Evolutionary conservation across 2,329 filamentous ascomycete genomes (phyloP).

Genomic region (Colletotrichum eremochloae): DNA sequence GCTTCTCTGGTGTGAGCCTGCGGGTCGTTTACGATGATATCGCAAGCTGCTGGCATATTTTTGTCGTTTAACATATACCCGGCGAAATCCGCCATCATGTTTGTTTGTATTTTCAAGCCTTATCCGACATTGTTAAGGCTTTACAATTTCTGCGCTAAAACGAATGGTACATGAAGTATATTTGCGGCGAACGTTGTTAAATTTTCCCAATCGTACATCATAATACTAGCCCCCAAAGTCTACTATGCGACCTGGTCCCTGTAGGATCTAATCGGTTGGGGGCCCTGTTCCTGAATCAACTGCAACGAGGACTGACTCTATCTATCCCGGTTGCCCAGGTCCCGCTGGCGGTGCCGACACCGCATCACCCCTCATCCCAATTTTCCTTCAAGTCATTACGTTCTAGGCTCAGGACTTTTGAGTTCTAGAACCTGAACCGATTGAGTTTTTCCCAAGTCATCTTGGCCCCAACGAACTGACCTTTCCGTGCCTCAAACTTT

Average conservation of each 20-base stretch:
- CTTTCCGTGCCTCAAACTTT: background rate
- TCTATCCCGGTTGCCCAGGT: background rate
- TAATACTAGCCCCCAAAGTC: background rate
- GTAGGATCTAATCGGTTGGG: constrained; percentile 1
- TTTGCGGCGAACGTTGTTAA: background rate
- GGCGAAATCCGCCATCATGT: constrained; percentile 40
- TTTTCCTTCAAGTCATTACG: background rate
- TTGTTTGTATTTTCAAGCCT: constrained; percentile 19
- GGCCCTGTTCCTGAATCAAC: constrained; percentile 16
- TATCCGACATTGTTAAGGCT: background rate
- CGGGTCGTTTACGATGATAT: constrained; percentile 18
- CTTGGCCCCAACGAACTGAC: background rate
- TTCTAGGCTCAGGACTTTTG: background rate
- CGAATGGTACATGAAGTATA: constrained; percentile 31
- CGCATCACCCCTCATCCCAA: background rate
- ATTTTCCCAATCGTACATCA: background rate
- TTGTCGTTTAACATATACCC: constrained; percentile 42
- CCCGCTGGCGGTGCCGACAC: background rate
- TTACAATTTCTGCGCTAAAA: background rate
- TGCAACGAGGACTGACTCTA: constrained; percentile 25
- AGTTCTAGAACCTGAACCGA: background rate
- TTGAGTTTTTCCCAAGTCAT: background rate
- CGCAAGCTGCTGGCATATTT: constrained; percentile 29
- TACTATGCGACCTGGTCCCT: constrained; percentile 12
- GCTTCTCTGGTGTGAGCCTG: background rate